These are phyloP conservation scores for Myxozyma neglecta DNA, from an alignment of 805 yeast species.

Conservation along the genomic window DNA sequence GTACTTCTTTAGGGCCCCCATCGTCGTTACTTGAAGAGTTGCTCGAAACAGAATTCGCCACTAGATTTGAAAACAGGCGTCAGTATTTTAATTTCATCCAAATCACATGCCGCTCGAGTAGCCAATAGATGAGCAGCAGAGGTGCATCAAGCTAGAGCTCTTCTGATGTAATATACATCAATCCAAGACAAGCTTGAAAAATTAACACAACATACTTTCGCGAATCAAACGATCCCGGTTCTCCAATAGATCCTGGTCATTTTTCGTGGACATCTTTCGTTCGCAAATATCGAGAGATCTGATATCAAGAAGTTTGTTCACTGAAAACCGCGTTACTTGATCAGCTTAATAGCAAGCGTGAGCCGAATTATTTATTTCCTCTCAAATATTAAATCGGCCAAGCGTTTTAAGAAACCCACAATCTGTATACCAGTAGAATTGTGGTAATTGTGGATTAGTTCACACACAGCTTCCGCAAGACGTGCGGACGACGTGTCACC, in stretches of 20 bases:
- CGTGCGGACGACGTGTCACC: too few relatives aligned
- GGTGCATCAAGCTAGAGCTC: neutral
- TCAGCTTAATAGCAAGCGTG: too few relatives aligned
- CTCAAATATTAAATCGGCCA: too few relatives aligned
- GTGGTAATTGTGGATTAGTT: too few relatives aligned
- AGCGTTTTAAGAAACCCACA: too few relatives aligned
- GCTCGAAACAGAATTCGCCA: constrained; percentile 14
- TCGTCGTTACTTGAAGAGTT: constrained; percentile 7
- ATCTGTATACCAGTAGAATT: too few relatives aligned
- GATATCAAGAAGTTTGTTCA: neutral
- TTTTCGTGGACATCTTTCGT: constrained; percentile 8
- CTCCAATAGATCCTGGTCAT: constrained; percentile 25
- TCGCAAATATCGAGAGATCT: neutral
- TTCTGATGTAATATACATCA: too few relatives aligned
- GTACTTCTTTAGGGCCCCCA: neutral
- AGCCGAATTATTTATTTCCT: too few relatives aligned
- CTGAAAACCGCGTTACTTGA: too few relatives aligned
- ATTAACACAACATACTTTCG: constrained; percentile 19
- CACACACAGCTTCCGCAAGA: too few relatives aligned
- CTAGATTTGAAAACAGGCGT: neutral
- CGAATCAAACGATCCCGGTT: constrained; percentile 27
- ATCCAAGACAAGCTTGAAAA: neutral
- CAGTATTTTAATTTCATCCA: neutral
- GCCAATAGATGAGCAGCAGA: neutral
- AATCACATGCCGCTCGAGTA: neutral